Percentiles rank a stretch among this genome's conserved stretches.
Evolutionary conservation across 1,139 yeast species (phyloP).

Genomic region (Barnettozyma hawaiiensis): DNA sequence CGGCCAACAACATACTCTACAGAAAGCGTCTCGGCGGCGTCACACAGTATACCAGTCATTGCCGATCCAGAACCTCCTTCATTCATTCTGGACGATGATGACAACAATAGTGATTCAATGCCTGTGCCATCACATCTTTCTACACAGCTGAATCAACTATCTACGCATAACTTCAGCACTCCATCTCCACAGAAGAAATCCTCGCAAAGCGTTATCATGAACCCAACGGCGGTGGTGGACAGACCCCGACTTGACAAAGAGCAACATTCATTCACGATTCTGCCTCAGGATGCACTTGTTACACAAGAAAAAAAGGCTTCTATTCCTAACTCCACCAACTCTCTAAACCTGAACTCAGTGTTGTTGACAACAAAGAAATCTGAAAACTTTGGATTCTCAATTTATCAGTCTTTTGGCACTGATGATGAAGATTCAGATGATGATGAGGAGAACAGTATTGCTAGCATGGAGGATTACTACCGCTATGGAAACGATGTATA

Average conservation of each 20-base stretch:
- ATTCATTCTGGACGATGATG: slow-evolving; percentile 2
- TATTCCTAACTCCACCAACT: slow-evolving; percentile 22
- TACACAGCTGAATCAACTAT: slow-evolving; percentile 5
- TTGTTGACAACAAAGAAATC: slow-evolving; percentile 9
- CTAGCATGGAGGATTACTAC: slow-evolving; percentile 9
- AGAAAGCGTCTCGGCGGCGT: neutral
- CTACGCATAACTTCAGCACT: slow-evolving; percentile 5
- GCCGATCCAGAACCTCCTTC: neutral
- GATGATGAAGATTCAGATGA: slow-evolving; percentile 22
- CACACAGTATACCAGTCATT: neutral
- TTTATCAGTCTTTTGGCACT: slow-evolving; percentile 13
- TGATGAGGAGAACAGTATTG: slow-evolving; percentile 19
- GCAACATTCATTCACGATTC: slow-evolving; percentile 6
- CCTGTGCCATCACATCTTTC: slow-evolving; percentile 9
- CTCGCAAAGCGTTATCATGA: neutral
- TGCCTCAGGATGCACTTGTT: slow-evolving; percentile 3
- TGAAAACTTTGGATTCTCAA: slow-evolving; percentile 9
- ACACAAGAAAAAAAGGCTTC: neutral
- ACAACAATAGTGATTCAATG: slow-evolving; percentile 3
- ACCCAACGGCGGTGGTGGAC: neutral
- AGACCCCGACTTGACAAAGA: slow-evolving; percentile 5
- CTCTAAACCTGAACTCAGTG: slow-evolving; percentile 20
- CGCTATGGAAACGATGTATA: slow-evolving; percentile 6
- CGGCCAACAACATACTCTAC: neutral
- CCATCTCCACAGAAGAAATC: slow-evolving; percentile 2